Conservation (phyloP, 2,329 filamentous ascomycete species). For the Fusarium illudens region DNA sequence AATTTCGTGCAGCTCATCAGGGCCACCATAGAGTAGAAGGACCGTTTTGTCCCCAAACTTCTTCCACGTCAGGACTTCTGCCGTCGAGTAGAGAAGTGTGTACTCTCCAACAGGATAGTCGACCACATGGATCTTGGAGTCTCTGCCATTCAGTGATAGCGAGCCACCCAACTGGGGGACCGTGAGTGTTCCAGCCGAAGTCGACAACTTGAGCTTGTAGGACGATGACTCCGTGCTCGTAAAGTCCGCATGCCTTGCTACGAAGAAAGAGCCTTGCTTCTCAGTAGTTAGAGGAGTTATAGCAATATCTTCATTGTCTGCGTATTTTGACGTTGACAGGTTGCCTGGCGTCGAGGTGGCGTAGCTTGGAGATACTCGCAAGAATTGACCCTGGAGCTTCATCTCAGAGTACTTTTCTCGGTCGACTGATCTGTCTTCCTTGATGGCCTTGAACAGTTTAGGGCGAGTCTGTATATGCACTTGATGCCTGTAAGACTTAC, state of each 20-base stretch:
- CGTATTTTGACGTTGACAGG: slow-evolving; percentile 61
- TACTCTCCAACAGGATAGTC: slow-evolving; percentile 71
- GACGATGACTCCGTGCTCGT: slow-evolving; percentile 62
- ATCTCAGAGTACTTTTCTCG: slow-evolving; percentile 83
- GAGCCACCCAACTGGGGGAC: slow-evolving; percentile 67
- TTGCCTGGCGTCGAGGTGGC: slow-evolving; percentile 65
- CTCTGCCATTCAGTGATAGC: slow-evolving; percentile 67
- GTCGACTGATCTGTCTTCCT: slow-evolving; percentile 72
- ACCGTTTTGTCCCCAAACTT: slow-evolving; percentile 66
- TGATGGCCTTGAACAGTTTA: slow-evolving; percentile 53
- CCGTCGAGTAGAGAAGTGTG: slow-evolving; percentile 72
- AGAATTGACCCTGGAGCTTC: slow-evolving; percentile 79
- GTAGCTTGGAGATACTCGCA: slow-evolving; percentile 76
- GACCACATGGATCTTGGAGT: slow-evolving; percentile 73
- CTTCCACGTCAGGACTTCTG: slow-evolving; percentile 76
- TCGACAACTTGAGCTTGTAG: slow-evolving; percentile 71
- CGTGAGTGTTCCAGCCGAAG: slow-evolving; percentile 58
- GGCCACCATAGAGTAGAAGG: slow-evolving; percentile 70
- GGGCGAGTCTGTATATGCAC: fast-evolving
- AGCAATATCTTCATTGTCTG: slow-evolving; percentile 59
- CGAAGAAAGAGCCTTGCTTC: slow-evolving; percentile 65
- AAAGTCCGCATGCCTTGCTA: slow-evolving; percentile 73
- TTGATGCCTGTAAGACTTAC: slow-evolving; percentile 33
- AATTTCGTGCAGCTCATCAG: slow-evolving; percentile 70
- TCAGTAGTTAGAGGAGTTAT: slow-evolving; percentile 69